Conservation (phyloP, 1,284 basidiomycete genomes). For the Lignosus rhinocerotis region DNA sequence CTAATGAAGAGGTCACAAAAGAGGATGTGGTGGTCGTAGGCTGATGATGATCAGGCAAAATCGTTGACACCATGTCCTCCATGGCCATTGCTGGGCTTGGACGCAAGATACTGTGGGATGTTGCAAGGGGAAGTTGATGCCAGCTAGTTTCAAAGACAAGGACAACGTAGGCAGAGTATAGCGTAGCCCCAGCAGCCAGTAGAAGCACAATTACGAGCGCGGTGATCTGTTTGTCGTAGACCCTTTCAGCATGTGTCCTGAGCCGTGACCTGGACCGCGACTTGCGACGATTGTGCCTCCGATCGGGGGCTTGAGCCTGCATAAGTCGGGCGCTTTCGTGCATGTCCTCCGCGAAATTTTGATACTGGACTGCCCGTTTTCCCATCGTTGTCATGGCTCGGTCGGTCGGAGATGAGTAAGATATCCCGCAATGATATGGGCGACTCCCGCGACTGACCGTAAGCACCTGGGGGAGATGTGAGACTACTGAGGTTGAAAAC, state of each 20-base stretch:
- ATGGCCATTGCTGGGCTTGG: neutral
- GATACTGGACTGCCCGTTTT: neutral
- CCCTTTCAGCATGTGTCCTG: neutral
- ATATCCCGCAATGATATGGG: no score
- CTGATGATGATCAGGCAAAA: neutral
- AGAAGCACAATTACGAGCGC: conserved; percentile 9
- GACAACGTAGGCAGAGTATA: conserved; percentile 9
- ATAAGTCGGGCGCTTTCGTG: neutral
- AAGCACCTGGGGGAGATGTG: no score
- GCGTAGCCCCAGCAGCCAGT: conserved; percentile 1
- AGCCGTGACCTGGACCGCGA: neutral
- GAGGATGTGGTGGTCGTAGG: neutral
- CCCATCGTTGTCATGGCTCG: neutral
- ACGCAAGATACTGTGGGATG: no score
- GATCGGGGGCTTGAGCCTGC: no score
- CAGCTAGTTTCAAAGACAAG: neutral
- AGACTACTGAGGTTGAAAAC: no score
- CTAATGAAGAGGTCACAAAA: neutral
- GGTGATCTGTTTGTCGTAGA: conserved; percentile 14
- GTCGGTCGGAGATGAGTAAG: no score
- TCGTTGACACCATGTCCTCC: neutral
- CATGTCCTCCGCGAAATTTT: neutral
- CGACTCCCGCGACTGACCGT: no score
- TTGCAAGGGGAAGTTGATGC: neutral
- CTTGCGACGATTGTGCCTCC: neutral